Evolutionary conservation across 1,284 basidiomycete species (phyloP).

Genomic region (Irpex sp.): DNA sequence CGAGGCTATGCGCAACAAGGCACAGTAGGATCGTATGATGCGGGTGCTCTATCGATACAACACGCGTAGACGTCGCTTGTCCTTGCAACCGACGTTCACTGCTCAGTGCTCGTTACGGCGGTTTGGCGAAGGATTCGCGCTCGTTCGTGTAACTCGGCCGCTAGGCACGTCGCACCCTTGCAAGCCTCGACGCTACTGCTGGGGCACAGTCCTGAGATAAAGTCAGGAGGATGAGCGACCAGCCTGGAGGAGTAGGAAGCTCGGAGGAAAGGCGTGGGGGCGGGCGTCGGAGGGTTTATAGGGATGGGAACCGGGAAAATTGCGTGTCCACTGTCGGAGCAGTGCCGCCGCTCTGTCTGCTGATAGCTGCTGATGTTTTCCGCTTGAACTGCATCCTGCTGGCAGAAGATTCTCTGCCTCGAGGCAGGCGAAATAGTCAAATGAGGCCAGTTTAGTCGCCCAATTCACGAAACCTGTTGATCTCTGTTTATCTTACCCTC

Average conservation of each 20-base stretch:
- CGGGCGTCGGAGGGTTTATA: neutral
- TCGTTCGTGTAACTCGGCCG: neutral
- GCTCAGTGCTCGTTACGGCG: neutral
- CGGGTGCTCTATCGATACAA: neutral
- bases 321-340: neutral
- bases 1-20: neutral
- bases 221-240: neutral
- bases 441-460: constrained; percentile 4
- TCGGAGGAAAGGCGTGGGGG: neutral
- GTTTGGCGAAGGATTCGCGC: neutral
- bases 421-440: neutral
- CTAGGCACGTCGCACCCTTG: neutral
- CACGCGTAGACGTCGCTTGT: neutral
- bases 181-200: neutral
- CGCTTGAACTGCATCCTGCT: neutral
- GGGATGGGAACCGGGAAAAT: neutral
- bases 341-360: neutral
- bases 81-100: neutral
- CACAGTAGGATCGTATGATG: neutral
- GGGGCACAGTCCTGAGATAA: neutral
- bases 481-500: neutral
- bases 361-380: neutral
- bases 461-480: constrained; percentile 10
- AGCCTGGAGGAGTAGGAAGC: neutral
- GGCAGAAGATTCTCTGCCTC: neutral